Evolutionary conservation across 192 early-diverging fungal genomes (phyloP).

Genomic region (Mortierella hygrophila): DNA sequence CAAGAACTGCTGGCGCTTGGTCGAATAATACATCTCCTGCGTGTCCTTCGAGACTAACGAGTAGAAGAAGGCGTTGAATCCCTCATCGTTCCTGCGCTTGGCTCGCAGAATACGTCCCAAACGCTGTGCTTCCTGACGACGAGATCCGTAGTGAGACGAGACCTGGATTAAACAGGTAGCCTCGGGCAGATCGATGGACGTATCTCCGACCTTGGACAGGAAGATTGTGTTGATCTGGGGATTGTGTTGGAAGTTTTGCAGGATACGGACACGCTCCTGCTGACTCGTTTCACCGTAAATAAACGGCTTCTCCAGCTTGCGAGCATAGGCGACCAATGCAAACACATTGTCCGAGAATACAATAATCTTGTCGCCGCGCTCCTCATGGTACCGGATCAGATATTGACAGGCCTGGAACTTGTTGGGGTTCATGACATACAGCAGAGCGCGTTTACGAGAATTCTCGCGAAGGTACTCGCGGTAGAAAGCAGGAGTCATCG

Average conservation of each 20-base stretch:
- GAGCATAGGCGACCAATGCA: constrained; percentile 93
- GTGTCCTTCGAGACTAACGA: constrained; percentile 99
- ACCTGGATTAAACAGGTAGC: constrained; percentile 99
- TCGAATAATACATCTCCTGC: constrained; percentile 98
- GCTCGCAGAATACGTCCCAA: constrained; percentile 95
- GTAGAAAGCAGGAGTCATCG: constrained; percentile 98
- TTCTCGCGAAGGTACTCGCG: constrained; percentile 88
- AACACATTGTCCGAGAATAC: constrained; percentile 99
- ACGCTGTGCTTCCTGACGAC: constrained; percentile 99
- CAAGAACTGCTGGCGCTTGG: constrained; percentile 98
- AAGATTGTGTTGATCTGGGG: constrained; percentile 92
- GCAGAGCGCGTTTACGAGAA: constrained; percentile 85
- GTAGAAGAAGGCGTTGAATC: constrained; percentile 99
- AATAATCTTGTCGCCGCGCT: constrained; percentile 97
- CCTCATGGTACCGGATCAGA: constrained; percentile 93
- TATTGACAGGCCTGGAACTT: constrained; percentile 99
- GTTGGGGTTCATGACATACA: constrained; percentile 97
- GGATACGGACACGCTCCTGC: constrained; percentile 90
- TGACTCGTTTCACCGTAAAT: constrained; percentile 94
- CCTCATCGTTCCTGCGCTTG: constrained; percentile 92
- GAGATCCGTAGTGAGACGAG: constrained; percentile 97
- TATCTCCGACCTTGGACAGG: constrained; percentile 95
- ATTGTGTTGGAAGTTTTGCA: constrained; percentile 96
- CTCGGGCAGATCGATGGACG: constrained; percentile 98
- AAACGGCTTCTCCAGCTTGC: constrained; percentile 82